A percentile compares a stretch with the other conserved stretches of the same genome.
These are phyloP conservation scores for Blastocystis sp. DNA, from an alignment of 352 stramenopile genomes.

Conservation along the genomic window DNA sequence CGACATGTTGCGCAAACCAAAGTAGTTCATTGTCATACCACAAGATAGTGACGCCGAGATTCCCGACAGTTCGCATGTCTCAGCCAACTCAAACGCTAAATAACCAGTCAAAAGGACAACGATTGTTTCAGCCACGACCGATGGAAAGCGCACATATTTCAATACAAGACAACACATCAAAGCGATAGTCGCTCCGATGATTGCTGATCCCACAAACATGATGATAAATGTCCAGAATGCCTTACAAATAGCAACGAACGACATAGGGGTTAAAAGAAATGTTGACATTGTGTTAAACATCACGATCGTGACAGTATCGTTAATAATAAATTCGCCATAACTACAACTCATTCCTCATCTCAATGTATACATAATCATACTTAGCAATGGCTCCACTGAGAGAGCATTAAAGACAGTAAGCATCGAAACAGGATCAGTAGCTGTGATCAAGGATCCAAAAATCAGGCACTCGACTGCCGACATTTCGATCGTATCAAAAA, in stretches of 20 bases:
- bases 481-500: not conserved
- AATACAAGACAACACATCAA: slow-evolving; percentile 77
- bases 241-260: slow-evolving; percentile 72
- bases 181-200: slow-evolving; percentile 74
- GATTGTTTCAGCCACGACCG: slow-evolving; percentile 63
- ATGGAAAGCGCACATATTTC: slow-evolving; percentile 69
- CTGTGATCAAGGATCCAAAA: slow-evolving; percentile 78
- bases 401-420: slow-evolving; percentile 52
- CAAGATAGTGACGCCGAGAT: slow-evolving; percentile 65
- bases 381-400: slow-evolving; percentile 73
- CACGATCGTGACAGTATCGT: slow-evolving; percentile 82
- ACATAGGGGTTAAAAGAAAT: slow-evolving; percentile 79
- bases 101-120: slow-evolving; percentile 65
- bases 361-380: slow-evolving; percentile 74
- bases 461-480: slow-evolving; percentile 70
- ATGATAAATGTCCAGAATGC: slow-evolving; percentile 76
- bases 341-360: not conserved
- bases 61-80: slow-evolving; percentile 63
- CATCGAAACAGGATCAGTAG: slow-evolving; percentile 68
- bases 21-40: slow-evolving; percentile 67
- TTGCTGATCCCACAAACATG: slow-evolving; percentile 75
- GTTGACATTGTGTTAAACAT: slow-evolving; percentile 80
- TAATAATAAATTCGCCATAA: slow-evolving; percentile 80
- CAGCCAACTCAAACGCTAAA: slow-evolving; percentile 64
- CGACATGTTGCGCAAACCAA: slow-evolving; percentile 64